Evolutionary conservation across 192 early-diverging fungal species (phyloP), one percentile per base, ranked within the genome.

Genomic region (Podila minutissima): DNA sequence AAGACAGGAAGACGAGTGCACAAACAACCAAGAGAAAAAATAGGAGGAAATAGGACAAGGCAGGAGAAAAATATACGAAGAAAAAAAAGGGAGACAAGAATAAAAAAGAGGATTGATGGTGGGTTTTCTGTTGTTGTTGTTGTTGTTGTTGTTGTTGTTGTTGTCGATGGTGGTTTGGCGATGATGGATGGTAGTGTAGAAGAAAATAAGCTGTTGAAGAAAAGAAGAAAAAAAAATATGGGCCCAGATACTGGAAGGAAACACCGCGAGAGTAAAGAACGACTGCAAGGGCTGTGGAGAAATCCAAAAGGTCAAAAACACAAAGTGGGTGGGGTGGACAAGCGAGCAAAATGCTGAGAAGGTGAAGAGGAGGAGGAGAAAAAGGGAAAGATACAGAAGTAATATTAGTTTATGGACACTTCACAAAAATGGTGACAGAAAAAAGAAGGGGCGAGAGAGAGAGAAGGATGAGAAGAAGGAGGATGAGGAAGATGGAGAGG

Each of bases 31-130:
- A 46, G 28, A 46, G 60, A 46, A 59, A 48, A 61, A 61, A 32
- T 46, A 69, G 38, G 59, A 69, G 58, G n/a, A 61, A 61, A 13
- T 41, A 46, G 29, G 41, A 62, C 41, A 46, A 46, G 41, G 41
- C 41, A 46, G 41, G 28, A 62, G 26, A 32, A 59, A 5, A 11
- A 37, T 37, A 37, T 17, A 46, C 15, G 41, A 41, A 59, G 22
- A 37, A 49, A 61, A 19, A 33, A 49, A 28, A 46, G 15, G 57
- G 51, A 51, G 49, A 24, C 32, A 9, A 57, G 51, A n/a, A 17
- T 58, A 32, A 31, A 53, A 51, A 22, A 67, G 49, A 17, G 49
- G 26, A 51, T 49, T 49, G 28, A 17, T 67, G 22, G 37, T 20
- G 31, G 29, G 38, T 29, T 51, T 53, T 17, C 57, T 38, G n/a